phyloP scores from a whole-genome alignment of 345 rosid species.

The Abelmoschus esculentus region DNA sequence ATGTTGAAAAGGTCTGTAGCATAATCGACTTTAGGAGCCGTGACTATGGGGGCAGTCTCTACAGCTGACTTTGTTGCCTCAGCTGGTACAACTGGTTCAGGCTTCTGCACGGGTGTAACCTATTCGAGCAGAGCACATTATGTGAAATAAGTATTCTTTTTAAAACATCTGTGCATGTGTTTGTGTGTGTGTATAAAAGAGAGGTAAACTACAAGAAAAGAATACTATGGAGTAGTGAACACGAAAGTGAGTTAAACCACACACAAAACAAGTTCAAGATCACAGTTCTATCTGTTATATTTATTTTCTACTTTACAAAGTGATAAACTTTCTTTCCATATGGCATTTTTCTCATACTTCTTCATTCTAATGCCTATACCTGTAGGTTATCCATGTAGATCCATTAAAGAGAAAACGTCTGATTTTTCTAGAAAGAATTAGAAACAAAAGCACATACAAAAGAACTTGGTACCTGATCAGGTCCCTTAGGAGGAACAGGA shows the following conservation, averaged over 20 bases:
- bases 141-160: neutral
- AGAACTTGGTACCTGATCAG: slow-evolving; percentile 55
- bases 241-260: neutral
- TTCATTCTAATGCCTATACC: neutral
- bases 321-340: neutral
- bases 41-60: slow-evolving; percentile 33
- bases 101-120: slow-evolving; percentile 42
- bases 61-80: slow-evolving; percentile 34
- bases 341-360: neutral
- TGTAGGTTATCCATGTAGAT: neutral
- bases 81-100: slow-evolving; percentile 28
- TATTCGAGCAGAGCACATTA: slow-evolving; percentile 24
- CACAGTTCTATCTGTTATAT: neutral
- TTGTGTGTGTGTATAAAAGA: neutral
- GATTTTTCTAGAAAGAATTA: neutral
- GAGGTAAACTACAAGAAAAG: neutral
- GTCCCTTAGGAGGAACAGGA: slow-evolving; percentile 71
- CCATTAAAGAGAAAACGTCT: neutral
- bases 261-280: neutral
- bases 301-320: neutral
- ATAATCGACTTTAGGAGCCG: slow-evolving; percentile 69
- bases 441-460: neutral
- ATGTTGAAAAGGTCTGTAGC: slow-evolving; percentile 85
- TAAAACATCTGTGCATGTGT: neutral
- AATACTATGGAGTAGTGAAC: neutral